phyloP scores from a whole-genome alignment of 1,139 yeast genomes.

The Zygosaccharomyces sapae region DNA sequence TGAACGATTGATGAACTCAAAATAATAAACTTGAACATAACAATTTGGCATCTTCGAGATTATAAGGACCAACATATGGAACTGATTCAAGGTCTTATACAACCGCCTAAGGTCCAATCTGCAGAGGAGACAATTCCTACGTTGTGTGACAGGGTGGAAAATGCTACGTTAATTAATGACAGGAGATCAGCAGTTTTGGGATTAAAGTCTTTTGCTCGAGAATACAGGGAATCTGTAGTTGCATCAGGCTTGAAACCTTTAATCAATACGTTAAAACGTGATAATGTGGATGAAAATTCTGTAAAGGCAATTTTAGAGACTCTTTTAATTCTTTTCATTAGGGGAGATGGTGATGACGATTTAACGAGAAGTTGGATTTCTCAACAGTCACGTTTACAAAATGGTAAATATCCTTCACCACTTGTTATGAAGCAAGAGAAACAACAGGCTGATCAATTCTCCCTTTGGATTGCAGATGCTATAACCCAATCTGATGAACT shows the following conservation, averaged over 20 bases:
- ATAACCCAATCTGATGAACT: slow-evolving; percentile 67
- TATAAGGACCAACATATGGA: slow-evolving; percentile 36
- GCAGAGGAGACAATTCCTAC: slow-evolving; percentile 89
- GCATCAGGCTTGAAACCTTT: slow-evolving; percentile 82
- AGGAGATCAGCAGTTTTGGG: slow-evolving; percentile 89
- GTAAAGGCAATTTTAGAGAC: slow-evolving; percentile 84
- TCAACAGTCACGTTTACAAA: slow-evolving; percentile 69
- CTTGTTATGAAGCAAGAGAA: slow-evolving; percentile 53
- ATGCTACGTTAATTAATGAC: slow-evolving; percentile 78
- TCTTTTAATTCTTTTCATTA: slow-evolving; percentile 69
- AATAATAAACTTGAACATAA: background rate
- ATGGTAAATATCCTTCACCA: slow-evolving; percentile 83
- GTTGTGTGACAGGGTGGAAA: slow-evolving; percentile 79
- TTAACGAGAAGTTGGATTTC: slow-evolving; percentile 63
- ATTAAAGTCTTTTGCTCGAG: slow-evolving; percentile 82
- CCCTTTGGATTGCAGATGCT: slow-evolving; percentile 94
- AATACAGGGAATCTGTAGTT: slow-evolving; percentile 84
- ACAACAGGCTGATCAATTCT: slow-evolving; percentile 68
- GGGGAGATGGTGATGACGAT: slow-evolving; percentile 54
- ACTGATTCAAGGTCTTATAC: slow-evolving; percentile 47
- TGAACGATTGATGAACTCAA: too few species aligned
- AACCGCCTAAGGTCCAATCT: slow-evolving; percentile 52
- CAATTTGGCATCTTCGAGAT: background rate
- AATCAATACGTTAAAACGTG: slow-evolving; percentile 62
- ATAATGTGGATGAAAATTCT: slow-evolving; percentile 63